Conservation (phyloP, 495 filamentous ascomycete genomes). For the Penicillium roqueforti region DNA sequence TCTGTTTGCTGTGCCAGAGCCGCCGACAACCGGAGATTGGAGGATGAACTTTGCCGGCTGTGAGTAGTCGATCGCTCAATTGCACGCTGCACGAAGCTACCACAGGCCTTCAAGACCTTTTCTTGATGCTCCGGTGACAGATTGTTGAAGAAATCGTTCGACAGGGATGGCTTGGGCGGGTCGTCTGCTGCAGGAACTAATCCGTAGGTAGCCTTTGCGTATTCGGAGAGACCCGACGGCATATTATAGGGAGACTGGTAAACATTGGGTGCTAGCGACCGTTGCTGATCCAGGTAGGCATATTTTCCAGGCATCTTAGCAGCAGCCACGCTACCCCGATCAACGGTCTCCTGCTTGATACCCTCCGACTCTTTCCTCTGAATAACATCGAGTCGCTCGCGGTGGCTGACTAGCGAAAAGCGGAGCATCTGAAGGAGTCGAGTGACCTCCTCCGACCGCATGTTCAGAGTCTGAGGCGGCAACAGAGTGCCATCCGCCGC, state of each 20-base stretch:
- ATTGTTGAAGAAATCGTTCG: conserved; percentile 44
- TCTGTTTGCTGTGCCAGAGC: conserved; percentile 44
- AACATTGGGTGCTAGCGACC: conserved; percentile 39
- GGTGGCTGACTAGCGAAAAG: conserved; percentile 45
- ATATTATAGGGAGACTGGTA: conserved; percentile 50
- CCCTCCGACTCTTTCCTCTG: conserved; percentile 44
- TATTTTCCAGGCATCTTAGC: conserved; percentile 41
- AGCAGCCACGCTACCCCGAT: conserved; percentile 30
- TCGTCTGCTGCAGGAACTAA: conserved; percentile 36
- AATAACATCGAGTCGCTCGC: conserved; percentile 44
- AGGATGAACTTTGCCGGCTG: conserved; percentile 41
- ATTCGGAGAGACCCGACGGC: conserved; percentile 44
- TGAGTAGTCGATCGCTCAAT: conserved; percentile 41
- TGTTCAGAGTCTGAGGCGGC: conserved; percentile 44
- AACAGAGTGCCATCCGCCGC: conserved; percentile 42
- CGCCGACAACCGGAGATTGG: conserved; percentile 42
- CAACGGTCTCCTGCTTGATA: conserved; percentile 34
- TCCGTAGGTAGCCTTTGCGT: conserved; percentile 40
- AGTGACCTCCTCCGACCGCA: conserved; percentile 46
- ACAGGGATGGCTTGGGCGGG: conserved; percentile 39
- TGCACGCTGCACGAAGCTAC: conserved; percentile 45
- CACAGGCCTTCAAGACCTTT: conserved; percentile 46
- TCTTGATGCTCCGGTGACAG: conserved; percentile 41
- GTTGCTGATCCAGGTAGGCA: conserved; percentile 44
- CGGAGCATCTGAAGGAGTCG: conserved; percentile 46